Percentiles rank a stretch among this genome's conserved stretches.
phyloP scores from a whole-genome alignment of 768 basidiomycete genomes.

The Psilocybe subaeruginosa region DNA sequence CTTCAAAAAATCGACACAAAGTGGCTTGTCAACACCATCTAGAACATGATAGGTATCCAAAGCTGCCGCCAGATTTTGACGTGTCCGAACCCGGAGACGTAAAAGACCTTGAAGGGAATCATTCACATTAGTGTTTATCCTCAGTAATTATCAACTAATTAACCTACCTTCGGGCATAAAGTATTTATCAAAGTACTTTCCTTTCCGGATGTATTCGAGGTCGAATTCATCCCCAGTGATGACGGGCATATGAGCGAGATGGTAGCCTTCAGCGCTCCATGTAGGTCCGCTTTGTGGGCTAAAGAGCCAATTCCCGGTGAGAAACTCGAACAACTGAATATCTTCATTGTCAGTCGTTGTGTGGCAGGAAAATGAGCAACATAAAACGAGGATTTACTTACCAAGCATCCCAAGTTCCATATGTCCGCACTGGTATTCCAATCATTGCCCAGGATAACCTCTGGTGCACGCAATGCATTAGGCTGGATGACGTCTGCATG shows the following conservation, averaged over 20 bases:
- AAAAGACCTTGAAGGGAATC: too few relatives aligned
- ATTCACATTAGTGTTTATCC: too few relatives aligned
- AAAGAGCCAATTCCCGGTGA: neutral
- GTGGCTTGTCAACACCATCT: too few relatives aligned
- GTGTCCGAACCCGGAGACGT: too few relatives aligned
- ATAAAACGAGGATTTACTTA: constrained; percentile 2
- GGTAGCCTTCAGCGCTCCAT: constrained; percentile 21
- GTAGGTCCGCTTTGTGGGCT: constrained; percentile 17
- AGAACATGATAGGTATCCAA: too few relatives aligned
- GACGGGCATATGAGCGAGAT: constrained; percentile 23
- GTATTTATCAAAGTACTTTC: constrained; percentile 11
- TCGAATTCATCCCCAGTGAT: constrained; percentile 16
- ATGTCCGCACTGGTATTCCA: constrained; percentile 31
- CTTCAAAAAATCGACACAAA: too few relatives aligned
- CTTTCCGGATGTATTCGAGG: constrained; percentile 8
- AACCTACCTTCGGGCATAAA: constrained; percentile 17
- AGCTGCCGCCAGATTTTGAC: too few relatives aligned
- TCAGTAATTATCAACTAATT: neutral
- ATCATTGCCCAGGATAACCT: constrained; percentile 26
- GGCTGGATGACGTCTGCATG: constrained; percentile 24
- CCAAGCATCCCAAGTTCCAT: constrained; percentile 35
- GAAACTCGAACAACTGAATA: too few relatives aligned
- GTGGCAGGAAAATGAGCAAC: too few relatives aligned
- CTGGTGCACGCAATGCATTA: constrained; percentile 29
- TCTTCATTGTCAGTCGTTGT: too few relatives aligned